phyloP scores from a whole-genome alignment of 257 asterid species.

The Nicotiana tabacum region DNA sequence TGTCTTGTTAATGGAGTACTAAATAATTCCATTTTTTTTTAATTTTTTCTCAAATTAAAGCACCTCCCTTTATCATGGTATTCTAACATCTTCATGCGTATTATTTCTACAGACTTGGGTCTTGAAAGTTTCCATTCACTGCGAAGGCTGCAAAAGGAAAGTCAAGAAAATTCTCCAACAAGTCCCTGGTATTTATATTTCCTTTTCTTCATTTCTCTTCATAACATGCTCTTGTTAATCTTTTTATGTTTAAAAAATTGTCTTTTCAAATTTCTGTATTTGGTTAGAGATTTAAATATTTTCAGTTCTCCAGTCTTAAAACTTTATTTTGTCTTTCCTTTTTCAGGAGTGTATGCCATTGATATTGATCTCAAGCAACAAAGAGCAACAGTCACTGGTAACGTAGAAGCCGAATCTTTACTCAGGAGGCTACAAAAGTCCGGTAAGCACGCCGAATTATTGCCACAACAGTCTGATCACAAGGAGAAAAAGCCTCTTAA shows the following conservation, averaged over 20 bases:
- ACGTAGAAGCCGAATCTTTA: constrained; percentile 34
- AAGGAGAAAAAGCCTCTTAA: constrained; percentile 12
- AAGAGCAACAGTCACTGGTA: constrained; percentile 51
- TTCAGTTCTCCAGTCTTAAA: neutral
- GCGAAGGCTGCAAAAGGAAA: constrained; percentile 68
- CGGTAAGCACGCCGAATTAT: constrained; percentile 55
- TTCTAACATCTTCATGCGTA: neutral
- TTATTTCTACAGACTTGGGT: constrained; percentile 36
- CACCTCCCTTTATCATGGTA: neutral
- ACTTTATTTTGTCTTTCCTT: neutral
- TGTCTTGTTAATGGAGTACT: too few species aligned
- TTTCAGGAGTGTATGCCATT: constrained; percentile 43
- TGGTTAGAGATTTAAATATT: neutral
- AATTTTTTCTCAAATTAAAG: too few species aligned
- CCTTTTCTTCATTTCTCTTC: neutral
- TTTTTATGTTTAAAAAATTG: neutral
- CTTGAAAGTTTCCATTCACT: constrained; percentile 68
- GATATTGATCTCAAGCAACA: constrained; percentile 64
- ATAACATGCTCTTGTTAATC: neutral
- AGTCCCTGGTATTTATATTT: constrained; percentile 32
- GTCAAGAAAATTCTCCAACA: constrained; percentile 52
- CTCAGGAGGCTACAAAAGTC: constrained; percentile 39
- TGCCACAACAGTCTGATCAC: constrained; percentile 35
- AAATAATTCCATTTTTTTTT: neutral
- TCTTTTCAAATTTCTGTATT: neutral